Evolutionary conservation across 768 basidiomycete species (phyloP).

Genomic region (Neoboletus magnificus): DNA sequence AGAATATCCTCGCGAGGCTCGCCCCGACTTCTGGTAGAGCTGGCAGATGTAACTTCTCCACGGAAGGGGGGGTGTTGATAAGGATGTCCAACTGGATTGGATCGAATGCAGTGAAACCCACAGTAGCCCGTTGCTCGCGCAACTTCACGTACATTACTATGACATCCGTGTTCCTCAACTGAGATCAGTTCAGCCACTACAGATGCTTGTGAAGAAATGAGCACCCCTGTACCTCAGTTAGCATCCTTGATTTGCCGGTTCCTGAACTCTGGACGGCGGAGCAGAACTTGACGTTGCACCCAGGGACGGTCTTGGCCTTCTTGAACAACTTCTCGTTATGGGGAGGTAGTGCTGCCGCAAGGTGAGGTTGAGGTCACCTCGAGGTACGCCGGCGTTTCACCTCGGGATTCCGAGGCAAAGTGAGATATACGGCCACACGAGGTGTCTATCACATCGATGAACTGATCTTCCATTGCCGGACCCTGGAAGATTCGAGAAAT

Average conservation of each 20-base stretch:
- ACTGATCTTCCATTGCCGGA: background rate
- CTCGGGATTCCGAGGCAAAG: too few species aligned
- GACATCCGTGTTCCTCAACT: background rate
- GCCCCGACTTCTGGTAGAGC: background rate
- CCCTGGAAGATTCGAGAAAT: background rate
- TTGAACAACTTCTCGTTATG: background rate
- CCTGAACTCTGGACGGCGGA: constrained; percentile 3
- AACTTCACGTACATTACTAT: background rate
- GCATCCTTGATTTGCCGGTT: constrained; percentile 1
- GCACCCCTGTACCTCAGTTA: background rate
- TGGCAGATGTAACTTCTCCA: background rate
- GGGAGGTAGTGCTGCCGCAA: background rate
- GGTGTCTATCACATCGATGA: background rate
- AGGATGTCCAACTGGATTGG: background rate
- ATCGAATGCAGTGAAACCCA: background rate
- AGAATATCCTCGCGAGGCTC: background rate
- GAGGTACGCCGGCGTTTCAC: too few species aligned
- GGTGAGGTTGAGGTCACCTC: too few species aligned
- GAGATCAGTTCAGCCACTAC: background rate
- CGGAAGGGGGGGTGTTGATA: background rate
- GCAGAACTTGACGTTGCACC: background rate
- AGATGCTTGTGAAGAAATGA: background rate
- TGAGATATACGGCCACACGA: too few species aligned
- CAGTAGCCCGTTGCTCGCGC: background rate
- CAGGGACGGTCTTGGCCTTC: too few species aligned